Base-by-base conservation (phyloP, 2,329 filamentous ascomycete species). In the Stemphylium beticola region DNA sequence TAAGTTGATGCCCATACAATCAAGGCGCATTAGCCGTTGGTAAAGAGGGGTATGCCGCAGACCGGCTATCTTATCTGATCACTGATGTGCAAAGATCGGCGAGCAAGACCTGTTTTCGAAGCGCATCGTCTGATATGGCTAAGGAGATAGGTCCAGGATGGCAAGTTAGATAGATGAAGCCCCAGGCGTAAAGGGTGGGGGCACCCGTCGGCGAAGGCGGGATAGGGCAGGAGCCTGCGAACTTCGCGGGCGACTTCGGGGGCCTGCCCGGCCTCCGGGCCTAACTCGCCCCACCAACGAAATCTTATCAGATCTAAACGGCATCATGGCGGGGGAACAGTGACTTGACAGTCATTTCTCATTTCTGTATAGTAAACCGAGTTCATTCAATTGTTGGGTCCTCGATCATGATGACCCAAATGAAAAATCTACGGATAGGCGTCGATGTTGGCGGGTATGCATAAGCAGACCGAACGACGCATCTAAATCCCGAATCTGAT, bases 381-480 rank as follows among this genome's bases (percentile, higher is more conserved):
- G 3, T 11, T 29, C 7, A 9, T 29, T 29, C 7, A 34, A 15
- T 33, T 9, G 33, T 41, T 9, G 3, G 29, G n/a, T 29, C 40
- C 17, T 14, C 22, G 5, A 4, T 11, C 10, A 37, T 31, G 1
- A 68, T 67, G 64, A 18, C 43, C 29, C 34, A 39, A 4, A 49
- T 37, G 7, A 64, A 55, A 39, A 69, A 67, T 18, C 55, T 79
- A 42, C 72, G 77, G 32, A 77, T 80, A 42, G 77, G 77, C 34
- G 77, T 79, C 5, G 77, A 79, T 58, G 77, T 79, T 20, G 76
- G 77, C 60, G 77, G 74, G 75, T 73, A 58, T 57, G 67, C 24
- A 43, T 18, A 15, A 14, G 20, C 7, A 9, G 9, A 41, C 20
- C 46, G 41, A 52, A 31, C 1, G 11, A 6, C 26, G 11, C 26